Conservation (phyloP, 108 stramenopile species). For the Skeletonema costatum region DNA sequence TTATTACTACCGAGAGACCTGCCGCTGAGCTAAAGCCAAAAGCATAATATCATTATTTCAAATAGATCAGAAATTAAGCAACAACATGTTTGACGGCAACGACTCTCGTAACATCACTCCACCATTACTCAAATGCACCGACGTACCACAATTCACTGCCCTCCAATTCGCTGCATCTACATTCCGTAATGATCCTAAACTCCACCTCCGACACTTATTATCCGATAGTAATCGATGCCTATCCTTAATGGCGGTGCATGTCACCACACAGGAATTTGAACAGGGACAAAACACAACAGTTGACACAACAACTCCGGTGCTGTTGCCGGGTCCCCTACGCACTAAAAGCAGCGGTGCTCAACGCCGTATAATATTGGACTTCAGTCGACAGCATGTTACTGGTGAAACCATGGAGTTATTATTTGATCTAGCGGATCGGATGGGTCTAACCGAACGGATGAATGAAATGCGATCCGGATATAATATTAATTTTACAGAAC, state of each 20-base stretch:
- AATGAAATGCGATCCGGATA: conserved; percentile 72
- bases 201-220: conserved; percentile 79
- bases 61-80: neutral
- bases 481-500: conserved; percentile 77
- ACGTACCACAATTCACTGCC: conserved; percentile 81
- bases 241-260: conserved; percentile 69
- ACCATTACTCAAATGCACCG: conserved; percentile 63
- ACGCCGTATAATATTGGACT: conserved; percentile 92
- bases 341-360: conserved; percentile 3
- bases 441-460: conserved; percentile 76
- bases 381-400: conserved; percentile 94
- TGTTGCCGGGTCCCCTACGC: neutral
- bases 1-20: too few species aligned
- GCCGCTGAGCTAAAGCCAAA: too few species aligned
- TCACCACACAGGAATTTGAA: conserved; percentile 33
- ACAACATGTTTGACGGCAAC: neutral
- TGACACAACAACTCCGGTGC: neutral
- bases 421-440: conserved; percentile 90
- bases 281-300: conserved; percentile 1
- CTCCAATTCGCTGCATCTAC: conserved; percentile 65
- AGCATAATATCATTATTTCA: too few species aligned
- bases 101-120: conserved; percentile 14
- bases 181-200: conserved; percentile 77
- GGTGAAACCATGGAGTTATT: conserved; percentile 94
- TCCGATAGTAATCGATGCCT: conserved; percentile 77